Conservation (phyloP, 345 rosid species). For the Carallia pectinifolia region DNA sequence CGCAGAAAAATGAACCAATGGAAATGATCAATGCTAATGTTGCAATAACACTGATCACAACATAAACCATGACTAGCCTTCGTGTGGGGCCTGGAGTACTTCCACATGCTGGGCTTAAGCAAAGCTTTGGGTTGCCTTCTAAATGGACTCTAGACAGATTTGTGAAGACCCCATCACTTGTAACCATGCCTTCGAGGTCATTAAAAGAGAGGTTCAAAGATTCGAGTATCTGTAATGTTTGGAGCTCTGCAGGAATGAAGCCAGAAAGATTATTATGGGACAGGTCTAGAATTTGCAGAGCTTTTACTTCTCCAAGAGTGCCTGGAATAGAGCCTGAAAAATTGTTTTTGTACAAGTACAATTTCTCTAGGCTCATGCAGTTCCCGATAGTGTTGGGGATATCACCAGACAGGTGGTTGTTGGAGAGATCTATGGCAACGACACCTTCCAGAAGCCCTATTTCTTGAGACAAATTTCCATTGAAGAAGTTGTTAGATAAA, state of each 20-base stretch:
- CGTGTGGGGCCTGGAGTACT: conserved; percentile 5
- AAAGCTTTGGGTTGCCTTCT: conserved; percentile 31
- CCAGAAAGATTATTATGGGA: conserved; percentile 50
- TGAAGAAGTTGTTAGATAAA: conserved; percentile 41
- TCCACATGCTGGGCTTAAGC: conserved; percentile 16
- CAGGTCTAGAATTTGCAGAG: conserved; percentile 43
- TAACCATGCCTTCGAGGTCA: conserved; percentile 43
- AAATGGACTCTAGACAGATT: conserved; percentile 27
- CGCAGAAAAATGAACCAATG: conserved; percentile 11
- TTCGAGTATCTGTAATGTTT: conserved; percentile 32
- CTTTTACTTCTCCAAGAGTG: conserved; percentile 33
- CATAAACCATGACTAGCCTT: conserved; percentile 16
- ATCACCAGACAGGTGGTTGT: conserved; percentile 38
- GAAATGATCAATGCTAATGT: conserved; percentile 16
- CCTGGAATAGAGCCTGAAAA: conserved; percentile 42
- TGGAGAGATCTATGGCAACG: conserved; percentile 43
- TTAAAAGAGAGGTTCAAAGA: conserved; percentile 51
- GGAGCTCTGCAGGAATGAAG: conserved; percentile 38
- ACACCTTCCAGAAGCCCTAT: conserved; percentile 31
- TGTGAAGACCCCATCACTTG: conserved; percentile 30
- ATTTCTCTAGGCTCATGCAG: conserved; percentile 49
- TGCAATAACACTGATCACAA: conserved; percentile 16
- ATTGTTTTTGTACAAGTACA: conserved; percentile 37
- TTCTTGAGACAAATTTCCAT: conserved; percentile 39
- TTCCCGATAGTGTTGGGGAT: conserved; percentile 38